Percentiles rank a stretch among this genome's conserved stretches.
Evolutionary conservation across 78 protist genomes (phyloP).

Genomic region (Capsaspora owczarzaki): DNA sequence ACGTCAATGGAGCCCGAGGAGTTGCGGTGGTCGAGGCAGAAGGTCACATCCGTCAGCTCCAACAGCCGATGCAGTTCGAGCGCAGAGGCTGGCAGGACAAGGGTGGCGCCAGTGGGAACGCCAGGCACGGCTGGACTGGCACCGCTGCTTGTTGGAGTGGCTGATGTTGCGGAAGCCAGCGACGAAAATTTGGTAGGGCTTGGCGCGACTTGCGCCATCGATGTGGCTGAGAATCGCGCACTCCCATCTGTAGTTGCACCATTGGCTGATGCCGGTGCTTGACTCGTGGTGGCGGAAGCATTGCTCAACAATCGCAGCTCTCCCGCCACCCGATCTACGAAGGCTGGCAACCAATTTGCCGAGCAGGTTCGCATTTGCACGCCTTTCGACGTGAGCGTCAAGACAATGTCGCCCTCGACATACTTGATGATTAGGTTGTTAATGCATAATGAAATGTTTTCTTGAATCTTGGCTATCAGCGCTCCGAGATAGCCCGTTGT

Average conservation of each 20-base stretch:
- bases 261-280: too few species aligned
- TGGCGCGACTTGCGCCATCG: too few species aligned
- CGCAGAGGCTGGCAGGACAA: too few species aligned
- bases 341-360: background rate
- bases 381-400: background rate
- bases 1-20: background rate
- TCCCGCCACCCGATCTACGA: background rate
- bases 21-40: background rate
- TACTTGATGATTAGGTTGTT: background rate
- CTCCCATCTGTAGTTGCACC: too few species aligned
- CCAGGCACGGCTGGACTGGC: too few species aligned
- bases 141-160: too few species aligned
- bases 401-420: background rate
- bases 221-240: too few species aligned
- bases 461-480: background rate
- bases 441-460: background rate
- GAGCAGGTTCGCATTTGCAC: background rate
- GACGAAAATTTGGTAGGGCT: too few species aligned
- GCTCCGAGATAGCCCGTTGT: background rate
- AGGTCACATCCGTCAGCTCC: background rate
- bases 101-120: too few species aligned
- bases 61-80: background rate
- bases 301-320: too few species aligned
- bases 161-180: too few species aligned
- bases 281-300: too few species aligned